These are phyloP conservation scores for Phlebiopsis gigantea DNA, from an alignment of 768 basidiomycete species.

Conservation along the genomic window DNA sequence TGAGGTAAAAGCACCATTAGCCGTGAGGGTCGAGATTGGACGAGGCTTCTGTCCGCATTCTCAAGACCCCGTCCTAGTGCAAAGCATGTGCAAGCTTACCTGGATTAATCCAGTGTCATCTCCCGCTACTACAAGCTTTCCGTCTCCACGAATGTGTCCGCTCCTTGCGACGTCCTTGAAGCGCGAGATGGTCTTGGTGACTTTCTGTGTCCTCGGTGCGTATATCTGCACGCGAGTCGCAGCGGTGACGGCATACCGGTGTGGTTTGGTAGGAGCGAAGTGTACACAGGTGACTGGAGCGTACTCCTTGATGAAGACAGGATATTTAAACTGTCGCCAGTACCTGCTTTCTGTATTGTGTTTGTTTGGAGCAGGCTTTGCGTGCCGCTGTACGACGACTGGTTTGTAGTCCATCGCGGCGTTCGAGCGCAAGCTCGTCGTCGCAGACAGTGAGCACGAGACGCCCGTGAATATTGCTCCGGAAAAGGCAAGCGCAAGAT, in stretches of 20 bases:
- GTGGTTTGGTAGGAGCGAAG: conserved; percentile 82
- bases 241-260: conserved; percentile 93
- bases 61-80: conserved; percentile 2
- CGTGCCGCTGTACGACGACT: conserved; percentile 54
- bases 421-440: conserved; percentile 6
- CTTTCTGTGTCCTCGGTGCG: conserved; percentile 92
- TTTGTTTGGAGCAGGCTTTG: conserved; percentile 51
- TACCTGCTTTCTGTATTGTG: conserved; percentile 73
- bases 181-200: conserved; percentile 91
- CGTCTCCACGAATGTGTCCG: conserved; percentile 85
- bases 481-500: conserved; percentile 16
- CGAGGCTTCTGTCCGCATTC: conserved; percentile 5
- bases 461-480: conserved; percentile 14
- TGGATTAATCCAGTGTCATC: conserved; percentile 91
- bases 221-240: conserved; percentile 94
- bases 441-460: conserved; percentile 8
- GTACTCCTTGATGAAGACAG: conserved; percentile 96
- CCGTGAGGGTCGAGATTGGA: neutral
- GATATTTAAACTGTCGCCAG: conserved; percentile 85
- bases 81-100: conserved; percentile 28
- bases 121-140: conserved; percentile 91
- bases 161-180: conserved; percentile 96
- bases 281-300: conserved; percentile 93
- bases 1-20: neutral
- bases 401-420: conserved; percentile 75